Conservation (phyloP, 139 green algal genomes). For the Closterium sp. region DNA sequence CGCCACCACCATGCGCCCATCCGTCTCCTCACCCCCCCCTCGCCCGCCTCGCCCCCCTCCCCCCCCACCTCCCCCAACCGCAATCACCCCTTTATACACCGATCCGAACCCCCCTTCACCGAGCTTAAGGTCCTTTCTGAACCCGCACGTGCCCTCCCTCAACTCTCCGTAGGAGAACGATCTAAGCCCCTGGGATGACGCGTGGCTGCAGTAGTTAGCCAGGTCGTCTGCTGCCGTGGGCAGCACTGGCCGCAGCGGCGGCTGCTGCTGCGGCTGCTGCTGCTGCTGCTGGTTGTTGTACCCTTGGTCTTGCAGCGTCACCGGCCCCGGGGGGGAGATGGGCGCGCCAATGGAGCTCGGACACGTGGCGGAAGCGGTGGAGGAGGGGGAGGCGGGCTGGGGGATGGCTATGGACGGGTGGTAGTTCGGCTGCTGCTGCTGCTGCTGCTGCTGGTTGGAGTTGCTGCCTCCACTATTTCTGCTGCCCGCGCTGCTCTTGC, state of each 20-base stretch:
- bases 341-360: not conserved
- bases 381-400: not conserved
- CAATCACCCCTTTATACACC: not conserved
- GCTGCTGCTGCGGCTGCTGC: not conserved
- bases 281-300: not conserved
- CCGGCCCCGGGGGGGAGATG: not conserved
- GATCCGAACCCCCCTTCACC: constrained; percentile 1
- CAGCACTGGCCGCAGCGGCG: not conserved
- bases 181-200: not conserved
- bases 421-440: not conserved
- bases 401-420: not conserved
- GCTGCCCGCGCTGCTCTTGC: not conserved
- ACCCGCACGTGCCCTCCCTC: not conserved
- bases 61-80: not conserved
- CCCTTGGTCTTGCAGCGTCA: not conserved
- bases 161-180: not conserved
- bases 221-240: not conserved
- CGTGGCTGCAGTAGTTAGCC: not conserved
- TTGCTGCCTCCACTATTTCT: not conserved
- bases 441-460: not conserved
- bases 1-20: not conserved
- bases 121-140: not conserved
- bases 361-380: not conserved
- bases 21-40: not conserved
- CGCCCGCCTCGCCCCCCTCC: too few relatives aligned